Evolutionary conservation across 1,284 basidiomycete species (phyloP).

Genomic region (Fomitopsis palustris): DNA sequence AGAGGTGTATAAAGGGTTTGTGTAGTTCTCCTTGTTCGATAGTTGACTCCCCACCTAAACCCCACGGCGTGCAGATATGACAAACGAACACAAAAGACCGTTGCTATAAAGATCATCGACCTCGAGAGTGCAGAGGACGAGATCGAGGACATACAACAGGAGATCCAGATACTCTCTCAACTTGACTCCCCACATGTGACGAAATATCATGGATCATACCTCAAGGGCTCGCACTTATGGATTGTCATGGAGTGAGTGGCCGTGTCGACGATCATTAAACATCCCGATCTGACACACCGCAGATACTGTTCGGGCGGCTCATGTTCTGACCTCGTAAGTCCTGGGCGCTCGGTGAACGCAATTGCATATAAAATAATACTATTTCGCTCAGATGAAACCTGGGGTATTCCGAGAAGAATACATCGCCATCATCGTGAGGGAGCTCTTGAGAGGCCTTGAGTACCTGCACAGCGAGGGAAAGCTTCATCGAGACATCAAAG

Average conservation of each 20-base stretch:
- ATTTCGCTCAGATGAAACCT: constrained; percentile 82
- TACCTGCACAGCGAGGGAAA: constrained; percentile 97
- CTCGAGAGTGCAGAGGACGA: constrained; percentile 98
- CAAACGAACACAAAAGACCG: constrained; percentile 88
- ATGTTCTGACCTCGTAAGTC: constrained; percentile 74
- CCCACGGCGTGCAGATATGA: constrained; percentile 62
- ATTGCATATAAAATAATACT: neutral
- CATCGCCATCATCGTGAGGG: constrained; percentile 94
- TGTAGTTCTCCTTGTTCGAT: constrained; percentile 4
- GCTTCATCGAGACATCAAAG: constrained; percentile 98
- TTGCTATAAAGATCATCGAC: constrained; percentile 99
- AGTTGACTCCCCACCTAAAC: neutral
- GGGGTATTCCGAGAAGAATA: constrained; percentile 98
- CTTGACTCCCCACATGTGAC: constrained; percentile 95
- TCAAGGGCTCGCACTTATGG: constrained; percentile 96
- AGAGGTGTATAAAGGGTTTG: constrained; percentile 94
- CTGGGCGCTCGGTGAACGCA: constrained; percentile 16
- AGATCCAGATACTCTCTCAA: constrained; percentile 98
- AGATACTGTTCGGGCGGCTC: constrained; percentile 86
- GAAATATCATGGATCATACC: constrained; percentile 93
- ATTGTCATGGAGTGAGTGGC: constrained; percentile 94
- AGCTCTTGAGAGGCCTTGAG: constrained; percentile 89
- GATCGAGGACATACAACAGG: constrained; percentile 99
- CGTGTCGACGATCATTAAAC: neutral
- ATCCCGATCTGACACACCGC: constrained; percentile 13